A percentile compares a stretch with the other conserved stretches of the same genome.
phyloP scores from a whole-genome alignment of 106 monocot genomes.

The Acorus calamus region DNA sequence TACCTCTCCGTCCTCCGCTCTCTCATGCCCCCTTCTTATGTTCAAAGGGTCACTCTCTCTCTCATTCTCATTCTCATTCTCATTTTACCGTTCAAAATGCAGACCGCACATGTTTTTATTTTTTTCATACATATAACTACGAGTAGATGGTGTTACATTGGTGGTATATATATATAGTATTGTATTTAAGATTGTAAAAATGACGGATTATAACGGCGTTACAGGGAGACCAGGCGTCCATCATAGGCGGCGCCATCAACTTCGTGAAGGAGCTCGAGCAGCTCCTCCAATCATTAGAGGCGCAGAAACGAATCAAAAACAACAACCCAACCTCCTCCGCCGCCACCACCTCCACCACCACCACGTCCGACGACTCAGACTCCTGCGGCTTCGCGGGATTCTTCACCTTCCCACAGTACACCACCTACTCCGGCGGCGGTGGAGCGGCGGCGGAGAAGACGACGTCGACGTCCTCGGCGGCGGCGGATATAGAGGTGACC shows the following conservation, averaged over 20 bases:
- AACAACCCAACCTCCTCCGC: background rate
- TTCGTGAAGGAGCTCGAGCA: conserved; percentile 78
- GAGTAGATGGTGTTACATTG: no score
- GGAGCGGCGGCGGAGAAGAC: conserved; percentile 4
- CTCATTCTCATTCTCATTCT: background rate
- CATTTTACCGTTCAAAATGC: no score
- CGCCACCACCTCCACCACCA: background rate
- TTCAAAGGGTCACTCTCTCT: background rate
- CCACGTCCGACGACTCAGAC: background rate
- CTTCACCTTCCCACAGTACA: conserved; percentile 55
- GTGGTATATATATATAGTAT: no score
- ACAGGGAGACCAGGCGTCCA: conserved; percentile 74
- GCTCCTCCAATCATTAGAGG: conserved; percentile 54
- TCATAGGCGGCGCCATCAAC: conserved; percentile 68
- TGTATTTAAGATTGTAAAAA: background rate
- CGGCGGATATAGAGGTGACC: conserved; percentile 67
- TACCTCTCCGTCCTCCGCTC: conserved; percentile 15
- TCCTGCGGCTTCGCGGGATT: conserved; percentile 15
- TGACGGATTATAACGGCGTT: background rate
- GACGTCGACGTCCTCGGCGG: background rate
- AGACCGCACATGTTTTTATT: no score
- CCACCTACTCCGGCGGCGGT: background rate
- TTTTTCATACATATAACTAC: no score
- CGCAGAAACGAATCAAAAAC: conserved; percentile 23
- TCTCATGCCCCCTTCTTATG: background rate